A percentile compares a stretch with the other conserved stretches of the same genome.
These are phyloP conservation scores for Phialophora expanda DNA, from an alignment of 2,329 filamentous ascomycete species.

Conservation along the genomic window DNA sequence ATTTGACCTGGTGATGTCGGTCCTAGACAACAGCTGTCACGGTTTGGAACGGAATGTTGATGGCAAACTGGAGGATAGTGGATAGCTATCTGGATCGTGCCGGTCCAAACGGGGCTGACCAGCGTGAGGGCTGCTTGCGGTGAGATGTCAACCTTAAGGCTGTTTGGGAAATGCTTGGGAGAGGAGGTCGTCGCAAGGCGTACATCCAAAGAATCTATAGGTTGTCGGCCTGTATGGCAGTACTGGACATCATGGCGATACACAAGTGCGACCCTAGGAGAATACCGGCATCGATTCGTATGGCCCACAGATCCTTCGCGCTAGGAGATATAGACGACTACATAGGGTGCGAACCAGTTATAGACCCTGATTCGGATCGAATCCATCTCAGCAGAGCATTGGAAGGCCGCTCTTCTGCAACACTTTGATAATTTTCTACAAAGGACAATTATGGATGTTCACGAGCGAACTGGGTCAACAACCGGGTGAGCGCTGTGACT, in stretches of 20 bases:
- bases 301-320: not conserved
- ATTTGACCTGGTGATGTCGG: slow-evolving; percentile 9
- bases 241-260: not conserved
- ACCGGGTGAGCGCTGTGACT: no score
- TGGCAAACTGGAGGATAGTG: not conserved
- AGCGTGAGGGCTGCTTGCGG: no score
- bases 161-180: not conserved
- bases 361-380: not conserved
- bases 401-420: not conserved
- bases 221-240: not conserved
- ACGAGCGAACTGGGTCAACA: no score
- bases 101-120: not conserved
- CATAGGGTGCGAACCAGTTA: not conserved
- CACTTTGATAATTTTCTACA: not conserved
- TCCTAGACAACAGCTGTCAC: not conserved
- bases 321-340: not conserved
- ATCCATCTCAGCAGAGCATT: not conserved
- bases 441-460: no score
- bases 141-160: not conserved
- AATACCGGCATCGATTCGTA: not conserved
- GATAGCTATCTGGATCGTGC: not conserved
- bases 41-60: not conserved
- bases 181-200: not conserved
- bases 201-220: not conserved
- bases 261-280: not conserved